Evolutionary conservation across 2,329 filamentous ascomycete species (phyloP).

Genomic region (Teratosphaeria zuluensis): DNA sequence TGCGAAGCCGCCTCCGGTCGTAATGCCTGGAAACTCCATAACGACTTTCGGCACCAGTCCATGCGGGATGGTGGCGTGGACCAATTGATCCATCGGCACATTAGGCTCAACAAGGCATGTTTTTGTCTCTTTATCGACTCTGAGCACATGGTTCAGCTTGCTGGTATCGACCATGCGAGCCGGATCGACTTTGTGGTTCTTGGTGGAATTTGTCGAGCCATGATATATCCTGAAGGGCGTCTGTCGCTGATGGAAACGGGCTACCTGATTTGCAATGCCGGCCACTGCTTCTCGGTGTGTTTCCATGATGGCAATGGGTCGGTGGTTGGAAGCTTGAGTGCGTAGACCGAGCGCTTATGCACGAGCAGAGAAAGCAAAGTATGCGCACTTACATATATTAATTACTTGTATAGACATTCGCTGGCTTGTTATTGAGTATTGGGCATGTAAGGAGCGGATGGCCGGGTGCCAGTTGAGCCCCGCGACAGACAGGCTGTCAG

Average conservation of each 20-base stretch:
- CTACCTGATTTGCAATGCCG: slow-evolving; percentile 31
- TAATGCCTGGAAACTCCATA: slow-evolving; percentile 64
- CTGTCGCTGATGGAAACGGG: slow-evolving; percentile 36
- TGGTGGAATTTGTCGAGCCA: slow-evolving; percentile 41
- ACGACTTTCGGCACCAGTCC: slow-evolving; percentile 55
- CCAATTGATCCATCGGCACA: slow-evolving; percentile 56
- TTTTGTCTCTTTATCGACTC: slow-evolving; percentile 32
- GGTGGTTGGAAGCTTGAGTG: no score
- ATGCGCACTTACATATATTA: no score
- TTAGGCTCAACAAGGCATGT: slow-evolving; percentile 55
- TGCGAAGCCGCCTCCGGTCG: slow-evolving; percentile 55
- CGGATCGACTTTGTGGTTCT: slow-evolving; percentile 32
- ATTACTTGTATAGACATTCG: no score
- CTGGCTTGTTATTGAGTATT: no score
- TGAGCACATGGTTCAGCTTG: slow-evolving; percentile 37
- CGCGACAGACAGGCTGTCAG: neutral
- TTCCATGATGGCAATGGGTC: slow-evolving; percentile 13
- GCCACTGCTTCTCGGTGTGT: slow-evolving; percentile 28
- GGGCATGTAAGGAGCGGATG: neutral
- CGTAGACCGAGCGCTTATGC: no score
- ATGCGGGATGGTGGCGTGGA: slow-evolving; percentile 46
- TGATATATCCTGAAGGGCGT: slow-evolving; percentile 47
- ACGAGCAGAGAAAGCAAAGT: no score
- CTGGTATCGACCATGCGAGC: slow-evolving; percentile 40
- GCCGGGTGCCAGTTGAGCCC: no score